Conservation (phyloP, 2,329 filamentous ascomycete genomes). For the Pseudopyricularia javanii region DNA sequence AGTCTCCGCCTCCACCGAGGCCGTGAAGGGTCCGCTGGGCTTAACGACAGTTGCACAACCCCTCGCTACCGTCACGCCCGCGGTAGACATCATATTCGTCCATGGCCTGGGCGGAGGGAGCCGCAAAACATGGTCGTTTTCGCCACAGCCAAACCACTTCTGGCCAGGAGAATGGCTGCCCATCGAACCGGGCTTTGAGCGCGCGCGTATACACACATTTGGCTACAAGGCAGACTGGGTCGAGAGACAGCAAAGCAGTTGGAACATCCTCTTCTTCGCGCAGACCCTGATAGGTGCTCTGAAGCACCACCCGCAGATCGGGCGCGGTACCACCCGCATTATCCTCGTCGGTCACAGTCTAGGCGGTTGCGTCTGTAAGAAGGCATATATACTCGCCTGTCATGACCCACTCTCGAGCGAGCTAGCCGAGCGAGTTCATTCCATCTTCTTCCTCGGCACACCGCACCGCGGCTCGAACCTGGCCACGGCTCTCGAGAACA, state of each 20-base stretch:
- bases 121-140: constrained; percentile 21
- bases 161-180: constrained; percentile 24
- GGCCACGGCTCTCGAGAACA: constrained; percentile 13
- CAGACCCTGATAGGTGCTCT: constrained; percentile 18
- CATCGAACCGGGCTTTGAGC: constrained; percentile 14
- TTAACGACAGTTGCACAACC: constrained; percentile 6
- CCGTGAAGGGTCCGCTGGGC: constrained; percentile 9
- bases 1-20: not conserved
- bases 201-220: constrained; percentile 20
- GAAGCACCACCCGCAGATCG: constrained; percentile 14
- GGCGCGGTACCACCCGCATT: constrained; percentile 15
- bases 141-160: constrained; percentile 13
- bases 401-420: constrained; percentile 16
- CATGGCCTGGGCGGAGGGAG: constrained; percentile 26
- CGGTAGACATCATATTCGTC: constrained; percentile 22
- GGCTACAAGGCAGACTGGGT: constrained; percentile 21
- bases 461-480: constrained; percentile 28
- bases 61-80: not conserved
- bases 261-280: constrained; percentile 19
- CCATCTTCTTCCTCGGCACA: constrained; percentile 26
- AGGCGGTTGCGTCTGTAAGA: constrained; percentile 27
- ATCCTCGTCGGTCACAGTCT: constrained; percentile 33
- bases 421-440: constrained; percentile 15
- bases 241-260: constrained; percentile 9
- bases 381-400: constrained; percentile 22